Conservation (phyloP, 2,329 filamentous ascomycete species). For the Gnomoniopsis sp. region DNA sequence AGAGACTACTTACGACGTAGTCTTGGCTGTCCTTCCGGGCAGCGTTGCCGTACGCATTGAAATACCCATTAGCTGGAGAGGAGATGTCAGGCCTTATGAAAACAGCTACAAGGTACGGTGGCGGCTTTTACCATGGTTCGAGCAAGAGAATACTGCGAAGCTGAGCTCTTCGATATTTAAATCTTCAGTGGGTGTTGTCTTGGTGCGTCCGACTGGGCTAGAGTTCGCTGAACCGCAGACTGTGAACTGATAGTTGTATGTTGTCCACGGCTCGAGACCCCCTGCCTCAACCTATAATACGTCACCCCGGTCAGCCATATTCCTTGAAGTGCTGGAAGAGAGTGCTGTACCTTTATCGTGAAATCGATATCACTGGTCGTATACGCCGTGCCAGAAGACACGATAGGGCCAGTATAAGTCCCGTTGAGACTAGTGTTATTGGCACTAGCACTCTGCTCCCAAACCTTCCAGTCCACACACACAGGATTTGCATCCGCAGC, state of each 20-base stretch:
- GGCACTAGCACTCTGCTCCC: background rate
- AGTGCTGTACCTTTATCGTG: conserved; percentile 58
- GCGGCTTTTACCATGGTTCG: conserved; percentile 61
- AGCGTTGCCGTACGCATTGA: conserved; percentile 58
- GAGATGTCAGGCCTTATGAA: background rate
- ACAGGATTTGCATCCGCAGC: conserved; percentile 56
- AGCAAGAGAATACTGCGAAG: conserved; percentile 69
- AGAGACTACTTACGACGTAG: conserved; percentile 38
- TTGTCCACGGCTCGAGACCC: conserved; percentile 58
- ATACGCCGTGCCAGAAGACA: conserved; percentile 57
- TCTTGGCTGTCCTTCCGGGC: conserved; percentile 58
- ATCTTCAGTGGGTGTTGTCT: conserved; percentile 59
- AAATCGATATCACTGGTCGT: conserved; percentile 74
- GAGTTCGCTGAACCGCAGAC: conserved; percentile 61
- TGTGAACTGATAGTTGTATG: conserved; percentile 68
- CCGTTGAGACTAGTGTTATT: conserved; percentile 32
- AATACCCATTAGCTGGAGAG: conserved; percentile 49
- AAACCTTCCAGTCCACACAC: conserved; percentile 64
- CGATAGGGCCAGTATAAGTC: conserved; percentile 35
- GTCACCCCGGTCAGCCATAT: background rate
- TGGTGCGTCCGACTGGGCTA: conserved; percentile 64
- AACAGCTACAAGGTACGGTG: background rate
- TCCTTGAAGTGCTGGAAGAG: background rate
- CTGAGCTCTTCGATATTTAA: conserved; percentile 55
- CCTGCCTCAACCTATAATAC: conserved; percentile 57